Evolutionary conservation across 768 basidiomycete species (phyloP).

Genomic region (Kwoniella sp.): DNA sequence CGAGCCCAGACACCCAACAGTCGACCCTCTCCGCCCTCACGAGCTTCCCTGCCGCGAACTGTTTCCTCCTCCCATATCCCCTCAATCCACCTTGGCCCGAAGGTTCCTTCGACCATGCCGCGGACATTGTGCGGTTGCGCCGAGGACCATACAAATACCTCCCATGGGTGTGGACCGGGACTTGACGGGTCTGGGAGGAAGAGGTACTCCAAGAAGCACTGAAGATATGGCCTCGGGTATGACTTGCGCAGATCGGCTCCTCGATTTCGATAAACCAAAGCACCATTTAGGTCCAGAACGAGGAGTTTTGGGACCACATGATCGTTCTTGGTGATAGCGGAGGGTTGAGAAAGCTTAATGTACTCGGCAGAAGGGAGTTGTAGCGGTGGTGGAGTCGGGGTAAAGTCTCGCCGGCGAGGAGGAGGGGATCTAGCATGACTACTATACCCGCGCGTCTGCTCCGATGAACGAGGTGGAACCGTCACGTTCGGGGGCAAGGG

Average conservation of each 20-base stretch:
- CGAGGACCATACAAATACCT: conserved; percentile 47
- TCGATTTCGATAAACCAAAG: conserved; percentile 36
- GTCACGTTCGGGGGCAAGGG: too few species aligned
- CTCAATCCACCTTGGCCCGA: conserved; percentile 30
- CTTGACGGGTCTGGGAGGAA: conserved; percentile 20
- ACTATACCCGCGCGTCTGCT: too few species aligned
- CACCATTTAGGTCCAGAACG: conserved; percentile 48
- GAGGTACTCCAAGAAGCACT: conserved; percentile 41
- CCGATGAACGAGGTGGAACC: too few species aligned
- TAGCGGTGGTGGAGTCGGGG: conserved; percentile 4
- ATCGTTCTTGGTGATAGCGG: background rate
- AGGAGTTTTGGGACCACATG: conserved; percentile 32
- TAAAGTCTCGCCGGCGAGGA: background rate
- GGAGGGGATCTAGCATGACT: too few species aligned
- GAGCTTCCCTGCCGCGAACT: background rate
- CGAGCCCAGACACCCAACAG: conserved; percentile 47
- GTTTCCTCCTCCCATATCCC: conserved; percentile 31
- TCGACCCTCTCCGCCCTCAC: conserved; percentile 34
- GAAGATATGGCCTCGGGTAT: conserved; percentile 42
- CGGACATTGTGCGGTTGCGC: conserved; percentile 47
- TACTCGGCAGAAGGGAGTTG: conserved; percentile 11
- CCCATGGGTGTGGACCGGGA: conserved; percentile 30
- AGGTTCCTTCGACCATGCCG: conserved; percentile 38
- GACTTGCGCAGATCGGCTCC: conserved; percentile 3
- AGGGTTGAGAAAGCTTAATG: conserved; percentile 3